These are phyloP conservation scores for Cylindrotheca fusiformis DNA, from an alignment of 108 stramenopile genomes.

Conservation along the genomic window DNA sequence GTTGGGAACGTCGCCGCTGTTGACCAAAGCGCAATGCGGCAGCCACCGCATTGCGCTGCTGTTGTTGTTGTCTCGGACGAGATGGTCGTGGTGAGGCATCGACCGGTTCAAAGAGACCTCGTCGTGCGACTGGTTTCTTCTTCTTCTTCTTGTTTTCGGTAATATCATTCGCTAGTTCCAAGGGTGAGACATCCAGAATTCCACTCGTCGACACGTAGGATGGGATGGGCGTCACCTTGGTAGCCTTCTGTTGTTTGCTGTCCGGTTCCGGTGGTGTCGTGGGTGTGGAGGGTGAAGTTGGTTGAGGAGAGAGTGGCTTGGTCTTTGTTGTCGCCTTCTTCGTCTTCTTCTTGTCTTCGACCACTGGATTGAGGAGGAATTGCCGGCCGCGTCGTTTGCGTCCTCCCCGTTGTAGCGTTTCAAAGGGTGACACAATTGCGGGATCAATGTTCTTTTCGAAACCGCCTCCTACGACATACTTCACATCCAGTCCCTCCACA, in stretches of 20 bases:
- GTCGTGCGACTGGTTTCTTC: background rate
- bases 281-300: constrained; percentile 11
- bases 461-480: constrained; percentile 35
- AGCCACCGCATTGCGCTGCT: background rate
- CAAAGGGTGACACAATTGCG: constrained; percentile 27
- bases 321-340: constrained; percentile 4
- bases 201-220: constrained; percentile 8
- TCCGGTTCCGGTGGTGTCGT: constrained; percentile 6
- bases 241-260: background rate
- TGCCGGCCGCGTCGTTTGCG: constrained; percentile 37
- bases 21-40: background rate
- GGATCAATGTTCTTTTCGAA: constrained; percentile 35
- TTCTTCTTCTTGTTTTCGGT: background rate
- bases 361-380: constrained; percentile 25
- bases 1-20: background rate
- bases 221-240: constrained; percentile 6
- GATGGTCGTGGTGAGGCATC: background rate
- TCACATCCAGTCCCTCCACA: constrained; percentile 40
- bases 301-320: background rate
- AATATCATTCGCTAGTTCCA: background rate
- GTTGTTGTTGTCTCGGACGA: background rate
- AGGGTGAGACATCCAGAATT: constrained; percentile 9
- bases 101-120: constrained; percentile 15
- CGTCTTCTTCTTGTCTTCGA: constrained; percentile 13
- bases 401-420: constrained; percentile 24